phyloP scores from a whole-genome alignment of 306 rosid genomes.

The Macrotyloma uniflorum region DNA sequence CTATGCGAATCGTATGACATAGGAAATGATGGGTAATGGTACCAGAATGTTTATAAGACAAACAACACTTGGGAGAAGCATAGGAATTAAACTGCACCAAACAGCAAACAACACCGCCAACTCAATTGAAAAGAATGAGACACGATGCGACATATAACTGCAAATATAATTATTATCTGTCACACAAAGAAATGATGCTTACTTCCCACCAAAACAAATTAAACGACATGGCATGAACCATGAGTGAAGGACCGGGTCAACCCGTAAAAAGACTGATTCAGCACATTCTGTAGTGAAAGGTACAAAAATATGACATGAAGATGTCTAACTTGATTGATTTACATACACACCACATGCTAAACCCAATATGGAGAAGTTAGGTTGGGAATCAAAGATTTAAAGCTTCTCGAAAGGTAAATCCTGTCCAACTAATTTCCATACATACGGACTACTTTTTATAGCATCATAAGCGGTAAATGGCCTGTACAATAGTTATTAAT shows the following conservation, averaged over 20 bases:
- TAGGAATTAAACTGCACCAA: not conserved
- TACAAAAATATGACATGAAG: not conserved
- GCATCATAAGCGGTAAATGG: constrained; percentile 24
- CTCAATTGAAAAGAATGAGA: not conserved
- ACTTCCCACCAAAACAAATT: not conserved
- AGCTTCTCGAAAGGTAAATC: constrained; percentile 2
- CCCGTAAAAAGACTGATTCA: not conserved
- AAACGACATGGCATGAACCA: not conserved
- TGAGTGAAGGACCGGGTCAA: not conserved
- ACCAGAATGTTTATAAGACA: not conserved
- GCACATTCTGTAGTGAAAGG: constrained; percentile 19
- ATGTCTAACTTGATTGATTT: constrained; percentile 28
- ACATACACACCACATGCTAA: constrained; percentile 23
- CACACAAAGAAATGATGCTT: not conserved
- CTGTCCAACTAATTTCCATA: constrained; percentile 5
- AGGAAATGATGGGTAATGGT: not conserved
- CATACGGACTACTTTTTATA: constrained; percentile 35
- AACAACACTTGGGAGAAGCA: not conserved
- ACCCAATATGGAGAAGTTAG: constrained; percentile 7
- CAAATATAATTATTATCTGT: not conserved
- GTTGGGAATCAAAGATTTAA: not conserved
- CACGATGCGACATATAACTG: not conserved
- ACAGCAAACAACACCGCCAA: not conserved
- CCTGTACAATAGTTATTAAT: constrained; percentile 41
- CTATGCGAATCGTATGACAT: not conserved